Evolutionary conservation across 1,139 yeast species (phyloP).

Genomic region (Saccharomyces hybrid): DNA sequence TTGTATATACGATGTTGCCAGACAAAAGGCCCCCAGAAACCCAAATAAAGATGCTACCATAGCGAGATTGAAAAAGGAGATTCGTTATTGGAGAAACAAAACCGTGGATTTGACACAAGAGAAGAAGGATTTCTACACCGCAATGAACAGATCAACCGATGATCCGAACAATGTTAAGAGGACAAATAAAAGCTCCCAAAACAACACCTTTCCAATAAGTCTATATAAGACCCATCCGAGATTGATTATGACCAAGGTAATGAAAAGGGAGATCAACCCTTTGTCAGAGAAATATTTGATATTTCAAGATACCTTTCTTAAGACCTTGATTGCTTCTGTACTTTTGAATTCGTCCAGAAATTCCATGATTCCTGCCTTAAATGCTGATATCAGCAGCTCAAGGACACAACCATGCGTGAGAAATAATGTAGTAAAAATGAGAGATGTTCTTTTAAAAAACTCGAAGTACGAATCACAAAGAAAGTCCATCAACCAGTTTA

Average conservation of each 20-base stretch:
- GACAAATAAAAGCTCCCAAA: background rate
- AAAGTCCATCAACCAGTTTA: conserved; percentile 20
- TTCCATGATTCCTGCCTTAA: conserved; percentile 10
- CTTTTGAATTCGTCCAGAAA: conserved; percentile 1
- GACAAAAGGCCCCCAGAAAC: conserved; percentile 28
- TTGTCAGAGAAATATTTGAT: conserved; percentile 3
- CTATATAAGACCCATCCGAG: conserved; percentile 3
- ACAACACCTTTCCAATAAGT: background rate
- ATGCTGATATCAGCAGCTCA: conserved; percentile 18
- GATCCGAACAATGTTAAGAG: background rate
- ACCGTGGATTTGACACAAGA: conserved; percentile 16
- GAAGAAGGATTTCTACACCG: conserved; percentile 8
- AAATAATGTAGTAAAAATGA: conserved; percentile 17
- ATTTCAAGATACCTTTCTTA: conserved; percentile 2
- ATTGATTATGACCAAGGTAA: conserved; percentile 2
- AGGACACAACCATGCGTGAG: conserved; percentile 16
- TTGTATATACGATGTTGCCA: conserved; percentile 29
- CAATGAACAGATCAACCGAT: conserved; percentile 9
- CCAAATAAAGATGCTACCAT: conserved; percentile 30
- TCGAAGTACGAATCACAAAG: conserved; percentile 16
- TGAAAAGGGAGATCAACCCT: conserved; percentile 4
- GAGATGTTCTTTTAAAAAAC: conserved; percentile 18
- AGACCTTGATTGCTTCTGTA: conserved; percentile 1
- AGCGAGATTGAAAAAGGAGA: conserved; percentile 25
- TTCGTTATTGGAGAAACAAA: conserved; percentile 28